Conservation (phyloP, 1,139 yeast species). For the Debaryomyces sp. region DNA sequence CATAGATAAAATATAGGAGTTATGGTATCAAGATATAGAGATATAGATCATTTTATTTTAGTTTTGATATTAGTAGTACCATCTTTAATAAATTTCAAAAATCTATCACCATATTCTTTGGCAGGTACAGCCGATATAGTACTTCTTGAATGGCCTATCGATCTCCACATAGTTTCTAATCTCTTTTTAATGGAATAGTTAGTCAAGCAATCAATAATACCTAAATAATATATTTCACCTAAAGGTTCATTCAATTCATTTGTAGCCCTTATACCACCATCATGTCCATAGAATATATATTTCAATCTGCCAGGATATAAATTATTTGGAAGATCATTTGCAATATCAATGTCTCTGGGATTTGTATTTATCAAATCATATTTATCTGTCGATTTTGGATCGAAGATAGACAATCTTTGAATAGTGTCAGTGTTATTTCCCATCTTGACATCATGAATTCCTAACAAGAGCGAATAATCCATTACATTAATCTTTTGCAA, state of each 20-base stretch:
- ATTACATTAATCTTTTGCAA: slow-evolving; percentile 78
- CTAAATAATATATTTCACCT: slow-evolving; percentile 80
- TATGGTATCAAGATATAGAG: neutral
- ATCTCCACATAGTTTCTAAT: slow-evolving; percentile 85
- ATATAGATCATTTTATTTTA: slow-evolving; percentile 1
- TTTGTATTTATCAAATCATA: slow-evolving; percentile 49
- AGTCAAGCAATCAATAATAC: slow-evolving; percentile 93
- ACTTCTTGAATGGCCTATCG: slow-evolving; percentile 66
- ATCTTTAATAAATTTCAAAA: slow-evolving; percentile 65
- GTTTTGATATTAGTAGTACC: slow-evolving; percentile 27
- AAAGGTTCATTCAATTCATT: slow-evolving; percentile 64
- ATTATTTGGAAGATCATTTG: slow-evolving; percentile 45
- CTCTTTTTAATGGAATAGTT: slow-evolving; percentile 76
- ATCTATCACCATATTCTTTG: slow-evolving; percentile 83
- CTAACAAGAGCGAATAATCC: slow-evolving; percentile 92
- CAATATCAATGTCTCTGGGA: slow-evolving; percentile 46
- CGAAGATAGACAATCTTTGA: slow-evolving; percentile 50
- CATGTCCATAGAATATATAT: slow-evolving; percentile 71
- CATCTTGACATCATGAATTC: slow-evolving; percentile 74
- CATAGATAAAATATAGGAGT: neutral
- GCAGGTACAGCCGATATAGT: slow-evolving; percentile 92
- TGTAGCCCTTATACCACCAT: slow-evolving; percentile 86
- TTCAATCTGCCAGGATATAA: slow-evolving; percentile 54
- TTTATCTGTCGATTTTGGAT: slow-evolving; percentile 45
- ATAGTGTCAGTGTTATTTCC: slow-evolving; percentile 49